phyloP scores from a whole-genome alignment of 1,139 yeast genomes.

The Yamadazyma conglobata region DNA sequence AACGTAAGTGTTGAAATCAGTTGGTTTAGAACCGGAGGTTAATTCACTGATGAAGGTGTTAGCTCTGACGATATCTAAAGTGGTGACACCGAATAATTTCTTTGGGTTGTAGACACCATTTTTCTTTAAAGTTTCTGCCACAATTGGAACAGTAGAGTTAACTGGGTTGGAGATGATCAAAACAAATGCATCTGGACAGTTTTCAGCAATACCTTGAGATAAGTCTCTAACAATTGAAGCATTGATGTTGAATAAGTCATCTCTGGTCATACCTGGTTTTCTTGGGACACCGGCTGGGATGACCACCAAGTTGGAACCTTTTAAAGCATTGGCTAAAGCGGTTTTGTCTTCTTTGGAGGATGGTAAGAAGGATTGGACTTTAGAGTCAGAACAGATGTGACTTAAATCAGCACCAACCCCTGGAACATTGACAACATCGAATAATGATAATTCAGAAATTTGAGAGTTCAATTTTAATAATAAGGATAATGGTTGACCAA shows the following conservation, averaged over 20 bases:
- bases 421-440: conserved; percentile 91
- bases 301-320: conserved; percentile 80
- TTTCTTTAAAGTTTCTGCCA: conserved; percentile 86
- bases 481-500: conserved; percentile 95
- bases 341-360: conserved; percentile 59
- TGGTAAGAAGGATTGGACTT: conserved; percentile 80
- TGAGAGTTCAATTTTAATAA: conserved; percentile 83
- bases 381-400: conserved; percentile 88
- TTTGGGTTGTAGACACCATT: conserved; percentile 87
- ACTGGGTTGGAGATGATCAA: conserved; percentile 95
- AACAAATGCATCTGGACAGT: conserved; percentile 84
- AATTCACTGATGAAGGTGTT: conserved; percentile 84
- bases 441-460: conserved; percentile 80
- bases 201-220: conserved; percentile 83
- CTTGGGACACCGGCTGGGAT: conserved; percentile 99
- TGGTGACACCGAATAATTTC: conserved; percentile 95
- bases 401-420: conserved; percentile 97
- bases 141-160: conserved; percentile 97
- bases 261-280: conserved; percentile 99
- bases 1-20: conserved; percentile 71
- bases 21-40: conserved; percentile 53
- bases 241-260: conserved; percentile 94
- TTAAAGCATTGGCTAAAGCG: conserved; percentile 74
- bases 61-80: conserved; percentile 91
- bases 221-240: conserved; percentile 93